Evolutionary conservation across 106 monocot genomes (phyloP), one percentile per base, ranked within the genome.

Genomic region (Allium cepa): DNA sequence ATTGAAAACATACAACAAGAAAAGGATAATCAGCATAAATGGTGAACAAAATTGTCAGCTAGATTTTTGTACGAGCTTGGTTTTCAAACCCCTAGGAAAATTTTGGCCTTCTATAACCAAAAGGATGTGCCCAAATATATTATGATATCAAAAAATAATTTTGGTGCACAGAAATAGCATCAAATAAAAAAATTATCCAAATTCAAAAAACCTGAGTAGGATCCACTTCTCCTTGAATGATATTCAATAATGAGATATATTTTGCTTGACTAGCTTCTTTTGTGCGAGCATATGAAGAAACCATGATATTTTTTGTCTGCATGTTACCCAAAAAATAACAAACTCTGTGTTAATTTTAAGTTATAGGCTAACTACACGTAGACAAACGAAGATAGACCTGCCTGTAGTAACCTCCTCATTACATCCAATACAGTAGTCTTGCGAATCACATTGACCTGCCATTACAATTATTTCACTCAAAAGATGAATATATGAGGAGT

Each of bases 181-280:
- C 3, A 36, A 36, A 36, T 5, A 36, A 0, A 36, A 36, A 36
- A 36, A 27, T 26, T 13, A 67, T 67, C 53, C 50, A 26, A 27
- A 11, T 45, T 27, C n/a, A 56, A 28, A 62, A 62, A 59, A 97
- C 96, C 97, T 97, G 97, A 56, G 97, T 99, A 55, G 97, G 97
- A 49, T 99, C 97, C 16, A 99, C 97, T 77, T 99, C 99, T 69
- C 93, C 99, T 72, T 99, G 99, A 70, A 99, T 99, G 49, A 99
- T 99, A 59, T 99, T 99, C 57, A 99, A 81, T 61, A 99, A 87
- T 15, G 99, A 93, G 69, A 99, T 93, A 66, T 99, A 99, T 81
- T 99, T 99, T 45, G 93, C 99, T 73, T 99, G 93, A 61, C 90
- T 93, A 28, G 99, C 99, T 77, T 99, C 99, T 77, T 99, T 99